A percentile compares a stretch with the other conserved stretches of the same genome.
Conservation (phyloP, 768 basidiomycete genomes). For the Pisolithus microcarpus region DNA sequence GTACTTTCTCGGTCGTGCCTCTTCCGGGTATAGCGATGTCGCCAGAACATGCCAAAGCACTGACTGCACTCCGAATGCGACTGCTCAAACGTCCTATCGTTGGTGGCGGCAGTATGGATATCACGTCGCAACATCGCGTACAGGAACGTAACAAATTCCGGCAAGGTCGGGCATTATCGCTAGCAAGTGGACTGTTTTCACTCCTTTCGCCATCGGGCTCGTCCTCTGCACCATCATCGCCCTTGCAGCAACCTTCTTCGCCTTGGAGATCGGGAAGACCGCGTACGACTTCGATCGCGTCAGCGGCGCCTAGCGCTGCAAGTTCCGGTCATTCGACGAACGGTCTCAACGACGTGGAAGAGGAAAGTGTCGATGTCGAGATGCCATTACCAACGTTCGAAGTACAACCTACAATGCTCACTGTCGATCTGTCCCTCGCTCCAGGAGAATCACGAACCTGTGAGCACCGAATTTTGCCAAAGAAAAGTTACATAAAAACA, state of each 20-base stretch:
- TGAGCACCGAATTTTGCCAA: too few relatives aligned
- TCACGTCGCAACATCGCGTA: slow-evolving; percentile 36
- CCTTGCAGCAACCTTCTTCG: slow-evolving; percentile 17
- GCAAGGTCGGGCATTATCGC: slow-evolving; percentile 45
- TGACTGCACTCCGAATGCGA: slow-evolving; percentile 42
- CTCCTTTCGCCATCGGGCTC: too few relatives aligned
- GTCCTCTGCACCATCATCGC: slow-evolving; percentile 13
- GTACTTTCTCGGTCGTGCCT: slow-evolving; percentile 55
- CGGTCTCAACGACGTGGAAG: slow-evolving; percentile 25
- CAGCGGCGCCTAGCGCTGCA: slow-evolving; percentile 7
- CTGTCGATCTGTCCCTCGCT: slow-evolving; percentile 72
- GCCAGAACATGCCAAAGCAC: slow-evolving; percentile 38
- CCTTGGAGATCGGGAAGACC: slow-evolving; percentile 16
- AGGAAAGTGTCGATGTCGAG: slow-evolving; percentile 53
- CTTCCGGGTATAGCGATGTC: slow-evolving; percentile 33
- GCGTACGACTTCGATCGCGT: slow-evolving; percentile 20
- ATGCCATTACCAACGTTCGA: slow-evolving; percentile 78
- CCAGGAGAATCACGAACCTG: too few relatives aligned
- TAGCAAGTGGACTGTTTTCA: slow-evolving; percentile 45
- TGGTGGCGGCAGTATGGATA: slow-evolving; percentile 79
- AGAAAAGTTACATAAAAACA: too few relatives aligned
- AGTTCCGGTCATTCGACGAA: slow-evolving; percentile 7
- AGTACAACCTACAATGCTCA: slow-evolving; percentile 79
- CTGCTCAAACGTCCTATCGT: slow-evolving; percentile 29
- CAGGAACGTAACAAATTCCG: slow-evolving; percentile 21